These are phyloP conservation scores for Xylaria sp. DNA, from an alignment of 2,329 filamentous ascomycete genomes.

Conservation along the genomic window DNA sequence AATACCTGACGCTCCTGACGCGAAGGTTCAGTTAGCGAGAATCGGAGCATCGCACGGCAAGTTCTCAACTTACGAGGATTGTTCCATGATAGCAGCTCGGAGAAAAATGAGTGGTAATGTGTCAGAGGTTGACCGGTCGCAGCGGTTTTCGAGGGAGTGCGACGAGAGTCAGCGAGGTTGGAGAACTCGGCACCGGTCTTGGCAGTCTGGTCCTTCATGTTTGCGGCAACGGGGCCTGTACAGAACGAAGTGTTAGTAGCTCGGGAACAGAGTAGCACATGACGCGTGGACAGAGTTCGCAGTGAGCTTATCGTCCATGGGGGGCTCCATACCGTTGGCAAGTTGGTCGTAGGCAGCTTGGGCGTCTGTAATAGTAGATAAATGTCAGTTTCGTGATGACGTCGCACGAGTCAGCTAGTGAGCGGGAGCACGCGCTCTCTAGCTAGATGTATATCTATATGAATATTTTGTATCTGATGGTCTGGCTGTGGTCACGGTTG, in stretches of 20 bases:
- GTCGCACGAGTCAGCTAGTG: constrained; percentile 19
- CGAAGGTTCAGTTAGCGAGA: constrained; percentile 31
- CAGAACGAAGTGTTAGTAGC: constrained; percentile 2
- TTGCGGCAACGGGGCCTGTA: constrained; percentile 64
- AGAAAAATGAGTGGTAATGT: constrained; percentile 75
- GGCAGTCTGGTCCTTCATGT: constrained; percentile 60
- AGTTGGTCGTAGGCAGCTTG: constrained; percentile 55
- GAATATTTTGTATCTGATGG: neutral
- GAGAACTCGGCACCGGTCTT: constrained; percentile 63
- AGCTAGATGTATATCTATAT: neutral
- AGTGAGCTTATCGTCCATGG: neutral
- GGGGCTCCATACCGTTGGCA: constrained; percentile 50
- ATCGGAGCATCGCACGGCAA: constrained; percentile 3
- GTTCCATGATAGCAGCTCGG: constrained; percentile 71
- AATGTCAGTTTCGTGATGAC: constrained; percentile 41
- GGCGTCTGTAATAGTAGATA: constrained; percentile 47
- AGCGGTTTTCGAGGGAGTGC: constrained; percentile 58
- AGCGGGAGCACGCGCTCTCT: constrained; percentile 16
- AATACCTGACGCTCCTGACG: constrained; percentile 66
- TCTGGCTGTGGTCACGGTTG: neutral
- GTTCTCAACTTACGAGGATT: constrained; percentile 63
- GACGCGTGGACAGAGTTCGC: neutral
- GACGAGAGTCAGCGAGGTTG: constrained; percentile 63
- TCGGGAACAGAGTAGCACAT: neutral
- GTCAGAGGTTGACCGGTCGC: constrained; percentile 68